phyloP scores from a whole-genome alignment of 2,329 filamentous ascomycete species.

The Colletotrichum graminicola region DNA sequence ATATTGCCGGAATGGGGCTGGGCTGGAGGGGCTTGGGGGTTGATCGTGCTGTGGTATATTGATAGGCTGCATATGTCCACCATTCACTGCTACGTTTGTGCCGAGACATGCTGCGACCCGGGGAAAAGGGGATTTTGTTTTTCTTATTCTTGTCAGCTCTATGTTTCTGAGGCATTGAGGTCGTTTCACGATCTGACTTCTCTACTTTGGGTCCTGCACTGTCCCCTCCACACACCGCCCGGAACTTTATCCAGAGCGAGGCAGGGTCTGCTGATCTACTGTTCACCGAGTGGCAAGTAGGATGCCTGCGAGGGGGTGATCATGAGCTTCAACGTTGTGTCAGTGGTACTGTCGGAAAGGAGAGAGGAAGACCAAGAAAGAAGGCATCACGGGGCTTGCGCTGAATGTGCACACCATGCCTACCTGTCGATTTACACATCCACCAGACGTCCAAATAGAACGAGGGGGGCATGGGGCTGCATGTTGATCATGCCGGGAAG shows the following conservation, averaged over 20 bases:
- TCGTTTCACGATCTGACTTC: neutral
- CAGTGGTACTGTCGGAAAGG: neutral
- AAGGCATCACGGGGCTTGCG: slow-evolving; percentile 17
- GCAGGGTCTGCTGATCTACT: neutral
- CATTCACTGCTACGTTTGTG: too few relatives aligned
- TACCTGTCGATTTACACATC: neutral
- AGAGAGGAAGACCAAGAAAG: neutral
- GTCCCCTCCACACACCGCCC: neutral
- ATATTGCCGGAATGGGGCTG: neutral
- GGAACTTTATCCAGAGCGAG: too few relatives aligned
- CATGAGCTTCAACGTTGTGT: neutral
- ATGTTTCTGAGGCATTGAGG: slow-evolving; percentile 16
- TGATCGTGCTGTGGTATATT: neutral
- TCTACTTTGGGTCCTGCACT: neutral
- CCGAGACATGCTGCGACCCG: neutral
- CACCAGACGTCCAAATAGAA: neutral
- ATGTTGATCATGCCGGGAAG: slow-evolving; percentile 29
- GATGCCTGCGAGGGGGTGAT: neutral
- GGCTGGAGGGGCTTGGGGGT: neutral
- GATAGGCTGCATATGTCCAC: neutral
- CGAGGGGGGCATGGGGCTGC: slow-evolving; percentile 12
- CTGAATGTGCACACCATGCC: slow-evolving; percentile 5
- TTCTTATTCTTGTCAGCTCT: neutral
- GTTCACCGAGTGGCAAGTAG: slow-evolving; percentile 8
- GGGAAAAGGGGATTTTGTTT: neutral